These are phyloP conservation scores for Basidiobolus meristosporus DNA, from an alignment of 371 early-diverging fungal species.

Conservation along the genomic window DNA sequence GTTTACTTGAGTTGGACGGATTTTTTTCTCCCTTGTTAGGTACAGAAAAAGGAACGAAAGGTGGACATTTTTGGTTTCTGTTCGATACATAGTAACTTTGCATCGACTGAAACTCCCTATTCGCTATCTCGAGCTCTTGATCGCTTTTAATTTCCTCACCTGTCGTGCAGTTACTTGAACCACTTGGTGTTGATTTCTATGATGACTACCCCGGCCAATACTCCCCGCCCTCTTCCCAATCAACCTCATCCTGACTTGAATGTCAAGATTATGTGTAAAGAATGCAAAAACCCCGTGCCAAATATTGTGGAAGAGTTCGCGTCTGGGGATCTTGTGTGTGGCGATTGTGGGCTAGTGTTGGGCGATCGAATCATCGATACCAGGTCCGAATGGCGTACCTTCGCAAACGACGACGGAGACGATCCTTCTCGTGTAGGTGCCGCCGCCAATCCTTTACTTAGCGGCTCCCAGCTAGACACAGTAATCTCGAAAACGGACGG, in stretches of 20 bases:
- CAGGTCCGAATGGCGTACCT: constrained; percentile 98
- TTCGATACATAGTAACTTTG: no score
- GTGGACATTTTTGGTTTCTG: no score
- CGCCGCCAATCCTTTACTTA: constrained; percentile 74
- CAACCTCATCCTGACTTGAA: constrained; percentile 23
- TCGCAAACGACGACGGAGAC: constrained; percentile 87
- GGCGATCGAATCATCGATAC: constrained; percentile 97
- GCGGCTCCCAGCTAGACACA: constrained; percentile 82
- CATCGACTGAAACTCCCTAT: no score
- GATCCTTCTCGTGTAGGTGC: constrained; percentile 99
- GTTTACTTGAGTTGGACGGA: no score
- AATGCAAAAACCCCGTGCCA: constrained; percentile 70
- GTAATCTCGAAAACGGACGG: constrained; percentile 68
- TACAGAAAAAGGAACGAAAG: no score
- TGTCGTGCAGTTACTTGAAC: no score
- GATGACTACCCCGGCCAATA: no score
- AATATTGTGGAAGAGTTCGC: constrained; percentile 96
- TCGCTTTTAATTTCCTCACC: no score
- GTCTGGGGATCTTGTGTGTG: constrained; percentile 87
- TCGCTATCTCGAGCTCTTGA: no score
- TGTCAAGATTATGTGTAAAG: constrained; percentile 46
- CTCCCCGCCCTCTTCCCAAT: no score
- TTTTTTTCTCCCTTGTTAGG: no score
- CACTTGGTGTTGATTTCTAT: no score
- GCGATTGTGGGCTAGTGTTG: constrained; percentile 92